phyloP scores from a whole-genome alignment of 176 grass and related monocot species.

The Juncus effusus region DNA sequence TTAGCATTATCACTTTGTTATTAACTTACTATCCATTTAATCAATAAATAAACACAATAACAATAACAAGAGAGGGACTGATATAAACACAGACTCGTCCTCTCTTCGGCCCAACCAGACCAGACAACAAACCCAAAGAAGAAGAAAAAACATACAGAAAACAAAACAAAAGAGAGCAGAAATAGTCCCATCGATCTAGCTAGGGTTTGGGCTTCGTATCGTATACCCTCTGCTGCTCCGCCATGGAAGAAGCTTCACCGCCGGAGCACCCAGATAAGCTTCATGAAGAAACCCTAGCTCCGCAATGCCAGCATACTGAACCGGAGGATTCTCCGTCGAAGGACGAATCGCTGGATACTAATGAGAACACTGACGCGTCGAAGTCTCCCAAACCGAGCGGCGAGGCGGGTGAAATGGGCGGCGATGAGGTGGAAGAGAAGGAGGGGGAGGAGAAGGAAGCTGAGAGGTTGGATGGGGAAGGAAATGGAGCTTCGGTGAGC shows the following conservation, averaged over 20 bases:
- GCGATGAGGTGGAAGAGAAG: neutral
- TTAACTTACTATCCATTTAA: no score
- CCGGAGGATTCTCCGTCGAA: neutral
- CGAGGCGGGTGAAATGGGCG: conserved; percentile 1
- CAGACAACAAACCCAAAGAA: neutral
- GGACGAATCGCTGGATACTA: neutral
- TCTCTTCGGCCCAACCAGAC: neutral
- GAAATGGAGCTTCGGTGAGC: neutral
- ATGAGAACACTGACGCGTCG: neutral
- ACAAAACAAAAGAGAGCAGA: no score
- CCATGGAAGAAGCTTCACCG: conserved; percentile 20
- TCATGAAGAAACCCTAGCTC: conserved; percentile 16
- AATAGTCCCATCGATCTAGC: neutral
- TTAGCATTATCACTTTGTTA: no score
- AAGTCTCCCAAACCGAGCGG: neutral
- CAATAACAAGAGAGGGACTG: neutral
- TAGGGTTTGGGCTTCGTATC: conserved; percentile 25
- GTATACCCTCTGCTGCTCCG: neutral
- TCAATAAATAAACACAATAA: conserved; percentile 2
- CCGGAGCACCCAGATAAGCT: neutral
- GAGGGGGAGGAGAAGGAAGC: neutral
- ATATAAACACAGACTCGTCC: neutral
- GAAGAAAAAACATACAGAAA: neutral
- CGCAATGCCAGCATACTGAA: neutral
- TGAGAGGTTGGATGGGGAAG: conserved; percentile 9